phyloP scores from a whole-genome alignment of 768 basidiomycete genomes.

The Rhodosporidiobolus odoratus region DNA sequence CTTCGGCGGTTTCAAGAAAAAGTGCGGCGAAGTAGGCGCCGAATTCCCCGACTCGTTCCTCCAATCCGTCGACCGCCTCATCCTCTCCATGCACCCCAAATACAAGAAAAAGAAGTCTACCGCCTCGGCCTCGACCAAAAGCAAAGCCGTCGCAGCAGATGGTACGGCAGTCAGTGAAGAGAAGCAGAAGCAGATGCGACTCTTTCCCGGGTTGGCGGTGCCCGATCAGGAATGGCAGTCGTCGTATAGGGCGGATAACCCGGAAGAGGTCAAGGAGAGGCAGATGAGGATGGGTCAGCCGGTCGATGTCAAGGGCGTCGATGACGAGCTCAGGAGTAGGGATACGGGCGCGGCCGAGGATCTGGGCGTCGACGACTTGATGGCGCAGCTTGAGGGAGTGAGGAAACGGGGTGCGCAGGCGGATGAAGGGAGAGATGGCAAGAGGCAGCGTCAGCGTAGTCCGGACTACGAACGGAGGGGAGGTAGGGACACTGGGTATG shows the following conservation, averaged over 20 bases:
- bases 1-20: slow-evolving; percentile 70
- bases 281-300: slow-evolving; percentile 23
- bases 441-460: slow-evolving; percentile 48
- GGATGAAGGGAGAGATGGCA: slow-evolving; percentile 37
- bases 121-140: slow-evolving; percentile 41
- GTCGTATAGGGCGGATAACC: slow-evolving; percentile 46
- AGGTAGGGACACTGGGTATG: slow-evolving; percentile 41
- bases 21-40: slow-evolving; percentile 69
- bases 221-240: slow-evolving; percentile 66
- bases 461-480: slow-evolving; percentile 44
- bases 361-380: slow-evolving; percentile 82
- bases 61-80: slow-evolving; percentile 87
- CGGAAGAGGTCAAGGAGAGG: slow-evolving; percentile 38
- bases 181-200: slow-evolving; percentile 66
- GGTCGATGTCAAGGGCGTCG: slow-evolving; percentile 26
- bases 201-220: slow-evolving; percentile 85
- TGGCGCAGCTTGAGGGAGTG: slow-evolving; percentile 65
- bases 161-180: slow-evolving; percentile 52
- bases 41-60: slow-evolving; percentile 82
- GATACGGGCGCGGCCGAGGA: slow-evolving; percentile 42
- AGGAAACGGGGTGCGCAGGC: slow-evolving; percentile 56
- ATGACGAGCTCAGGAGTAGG: slow-evolving; percentile 28
- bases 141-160: slow-evolving; percentile 43
- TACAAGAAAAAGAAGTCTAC: slow-evolving; percentile 58
- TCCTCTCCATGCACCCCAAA: slow-evolving; percentile 90